A percentile compares a stretch with the other conserved stretches of the same genome.
Evolutionary conservation across 2,329 filamentous ascomycete species (phyloP).

Genomic region (Waltergamsia citrina): DNA sequence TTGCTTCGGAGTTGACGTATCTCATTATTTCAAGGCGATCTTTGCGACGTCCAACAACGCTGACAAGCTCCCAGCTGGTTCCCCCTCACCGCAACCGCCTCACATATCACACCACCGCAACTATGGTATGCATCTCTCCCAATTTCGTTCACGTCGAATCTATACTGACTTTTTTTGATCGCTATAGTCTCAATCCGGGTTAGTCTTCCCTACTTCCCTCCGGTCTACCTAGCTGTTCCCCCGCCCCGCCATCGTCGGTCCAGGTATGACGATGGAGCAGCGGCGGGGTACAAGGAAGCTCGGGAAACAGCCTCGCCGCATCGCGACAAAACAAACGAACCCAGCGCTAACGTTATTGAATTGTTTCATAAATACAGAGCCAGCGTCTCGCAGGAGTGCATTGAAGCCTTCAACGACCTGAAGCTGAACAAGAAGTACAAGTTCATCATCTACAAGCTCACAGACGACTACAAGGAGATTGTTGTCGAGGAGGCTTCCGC

Average conservation of each 20-base stretch:
- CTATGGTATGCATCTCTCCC: conserved; percentile 25
- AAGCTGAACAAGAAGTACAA: conserved; percentile 76
- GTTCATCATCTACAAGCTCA: conserved; percentile 84
- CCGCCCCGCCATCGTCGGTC: conserved; percentile 4
- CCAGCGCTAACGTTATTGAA: conserved; percentile 12
- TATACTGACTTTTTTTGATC: conserved; percentile 4
- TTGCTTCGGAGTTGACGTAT: no score
- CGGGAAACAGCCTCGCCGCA: background rate
- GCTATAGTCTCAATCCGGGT: conserved; percentile 60
- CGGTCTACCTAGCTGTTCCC: conserved; percentile 3
- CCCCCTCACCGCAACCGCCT: background rate
- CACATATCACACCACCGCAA: conserved; percentile 10
- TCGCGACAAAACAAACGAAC: background rate
- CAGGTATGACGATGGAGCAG: conserved; percentile 1
- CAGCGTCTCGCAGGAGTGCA: conserved; percentile 63
- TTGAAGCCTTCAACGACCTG: conserved; percentile 65
- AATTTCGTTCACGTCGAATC: no score
- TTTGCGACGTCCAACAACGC: no score
- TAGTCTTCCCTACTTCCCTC: conserved; percentile 23
- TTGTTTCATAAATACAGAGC: conserved; percentile 42
- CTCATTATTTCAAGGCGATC: no score
- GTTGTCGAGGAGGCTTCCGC: conserved; percentile 66
- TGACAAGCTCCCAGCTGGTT: background rate
- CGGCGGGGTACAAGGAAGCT: background rate
- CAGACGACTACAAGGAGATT: conserved; percentile 74